Evolutionary conservation across 1,139 yeast species (phyloP).

Genomic region (Yamadazyma siamensis): DNA sequence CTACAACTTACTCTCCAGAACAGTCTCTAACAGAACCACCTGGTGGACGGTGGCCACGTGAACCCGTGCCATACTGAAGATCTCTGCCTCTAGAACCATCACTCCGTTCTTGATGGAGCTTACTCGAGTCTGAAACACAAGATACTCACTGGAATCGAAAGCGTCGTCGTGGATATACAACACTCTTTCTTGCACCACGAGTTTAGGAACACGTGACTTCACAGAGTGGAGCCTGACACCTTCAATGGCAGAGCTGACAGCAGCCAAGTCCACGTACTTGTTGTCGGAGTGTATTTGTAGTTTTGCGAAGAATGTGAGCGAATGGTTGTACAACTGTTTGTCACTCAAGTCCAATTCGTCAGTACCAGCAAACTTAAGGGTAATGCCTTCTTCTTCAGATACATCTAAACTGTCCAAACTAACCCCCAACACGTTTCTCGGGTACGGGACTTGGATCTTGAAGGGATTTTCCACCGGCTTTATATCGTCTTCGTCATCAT

Average conservation of each 20-base stretch:
- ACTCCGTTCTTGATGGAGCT: conserved; percentile 54
- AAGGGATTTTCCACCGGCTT: conserved; percentile 21
- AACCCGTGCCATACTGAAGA: conserved; percentile 48
- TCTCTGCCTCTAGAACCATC: conserved; percentile 57
- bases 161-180: conserved; percentile 64
- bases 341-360: conserved; percentile 3
- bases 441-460: conserved; percentile 36
- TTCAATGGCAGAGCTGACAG: conserved; percentile 46
- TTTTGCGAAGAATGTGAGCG: conserved; percentile 7
- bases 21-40: too few species aligned
- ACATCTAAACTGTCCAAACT: conserved; percentile 18
- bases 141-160: conserved; percentile 52
- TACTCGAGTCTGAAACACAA: conserved; percentile 47
- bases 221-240: background rate
- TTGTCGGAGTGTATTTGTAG: conserved; percentile 16
- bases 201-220: too few species aligned
- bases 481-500: conserved; percentile 23
- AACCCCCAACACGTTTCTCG: too few species aligned
- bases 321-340: conserved; percentile 5
- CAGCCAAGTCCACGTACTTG: conserved; percentile 61
- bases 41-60: too few species aligned
- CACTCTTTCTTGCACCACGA: conserved; percentile 49
- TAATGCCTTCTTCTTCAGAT: conserved; percentile 27
- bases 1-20: too few species aligned
- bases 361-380: conserved; percentile 5